These are phyloP conservation scores for Geranium rotundifolium DNA, from an alignment of 345 rosid species.

Conservation along the genomic window DNA sequence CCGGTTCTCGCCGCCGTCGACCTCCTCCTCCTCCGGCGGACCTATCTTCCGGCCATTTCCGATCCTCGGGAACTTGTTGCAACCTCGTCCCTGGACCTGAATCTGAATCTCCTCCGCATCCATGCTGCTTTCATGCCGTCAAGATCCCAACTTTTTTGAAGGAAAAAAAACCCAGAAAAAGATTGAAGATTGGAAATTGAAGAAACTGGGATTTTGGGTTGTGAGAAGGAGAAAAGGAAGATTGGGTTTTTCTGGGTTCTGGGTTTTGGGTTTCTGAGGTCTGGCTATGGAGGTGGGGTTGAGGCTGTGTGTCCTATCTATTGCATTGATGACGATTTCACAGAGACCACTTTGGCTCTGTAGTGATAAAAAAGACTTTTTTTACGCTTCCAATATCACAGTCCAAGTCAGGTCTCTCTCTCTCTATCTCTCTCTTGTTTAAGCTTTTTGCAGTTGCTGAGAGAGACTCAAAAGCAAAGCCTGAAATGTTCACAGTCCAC, in stretches of 20 bases:
- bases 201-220: background rate
- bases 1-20: slow-evolving; percentile 16
- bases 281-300: slow-evolving; percentile 22
- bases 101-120: slow-evolving; percentile 68
- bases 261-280: slow-evolving; percentile 2
- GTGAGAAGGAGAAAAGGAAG: slow-evolving; percentile 4
- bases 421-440: slow-evolving; percentile 23
- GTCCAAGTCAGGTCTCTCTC: slow-evolving; percentile 64
- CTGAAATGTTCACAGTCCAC: slow-evolving; percentile 40
- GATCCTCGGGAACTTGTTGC: slow-evolving; percentile 42
- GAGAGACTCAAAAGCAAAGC: slow-evolving; percentile 53
- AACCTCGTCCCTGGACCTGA: slow-evolving; percentile 49
- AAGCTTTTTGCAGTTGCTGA: slow-evolving; percentile 46
- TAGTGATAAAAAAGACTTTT: slow-evolving; percentile 25
- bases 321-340: slow-evolving; percentile 48
- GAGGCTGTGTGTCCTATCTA: slow-evolving; percentile 31
- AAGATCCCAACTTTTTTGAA: slow-evolving; percentile 6
- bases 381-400: slow-evolving; percentile 55
- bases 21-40: slow-evolving; percentile 39
- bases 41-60: slow-evolving; percentile 36
- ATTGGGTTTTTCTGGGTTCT: background rate
- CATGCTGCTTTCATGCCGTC: slow-evolving; percentile 78
- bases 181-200: no score
- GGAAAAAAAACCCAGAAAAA: background rate
- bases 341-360: slow-evolving; percentile 36